Evolutionary conservation across 768 basidiomycete species (phyloP), one percentile per base, ranked within the genome.

Genomic region (Solioccasus polychromus): DNA sequence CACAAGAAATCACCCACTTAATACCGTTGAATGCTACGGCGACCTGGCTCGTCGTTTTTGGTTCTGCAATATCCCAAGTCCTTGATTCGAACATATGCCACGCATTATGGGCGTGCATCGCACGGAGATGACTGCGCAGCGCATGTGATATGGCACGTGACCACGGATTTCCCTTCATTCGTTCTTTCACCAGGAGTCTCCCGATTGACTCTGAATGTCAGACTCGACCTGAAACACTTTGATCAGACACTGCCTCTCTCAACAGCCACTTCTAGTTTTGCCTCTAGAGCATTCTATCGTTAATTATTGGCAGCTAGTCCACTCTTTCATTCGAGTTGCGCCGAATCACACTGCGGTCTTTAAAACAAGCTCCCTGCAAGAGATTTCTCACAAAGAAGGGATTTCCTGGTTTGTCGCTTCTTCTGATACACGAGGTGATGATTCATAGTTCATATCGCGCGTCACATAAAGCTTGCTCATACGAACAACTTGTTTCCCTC

Each of bases 61-160:
- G 30, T 30, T 36, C 35, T 19, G 26, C 18, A 47, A 35, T 23
- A 18, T 38, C 34, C 40, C 46, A 35, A 36, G 32, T 39, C 10
- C 25, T 36, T 26, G 36, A 22, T 32, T 36, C 19, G 24, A 42
- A 19, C 24, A 2, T 29, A 32, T 29, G n/a, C 34, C 44, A 36
- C 45, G 42, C 37, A 37, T 44, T 42, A 18, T 29, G 19, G 44
- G 29, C 30, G 38, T 51, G 39, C n/a, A n/a, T n/a, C n/a, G n/a
- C 37, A 50, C 62, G 59, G 61, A 63, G 52, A 64, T 63, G 62
- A 61, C 42, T 34, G 40, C 28, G 45, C 26, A 28, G 35, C 20
- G n/a, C 40, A 46, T 44, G 52, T 20, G 22, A 24, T 6, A 1
- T 26, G n/a, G 15, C 47, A 53, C 45, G 45, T 49, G 49, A 51